Base-by-base conservation (phyloP, 2,329 filamentous ascomycete genomes). In the Claviceps sp. region DNA sequence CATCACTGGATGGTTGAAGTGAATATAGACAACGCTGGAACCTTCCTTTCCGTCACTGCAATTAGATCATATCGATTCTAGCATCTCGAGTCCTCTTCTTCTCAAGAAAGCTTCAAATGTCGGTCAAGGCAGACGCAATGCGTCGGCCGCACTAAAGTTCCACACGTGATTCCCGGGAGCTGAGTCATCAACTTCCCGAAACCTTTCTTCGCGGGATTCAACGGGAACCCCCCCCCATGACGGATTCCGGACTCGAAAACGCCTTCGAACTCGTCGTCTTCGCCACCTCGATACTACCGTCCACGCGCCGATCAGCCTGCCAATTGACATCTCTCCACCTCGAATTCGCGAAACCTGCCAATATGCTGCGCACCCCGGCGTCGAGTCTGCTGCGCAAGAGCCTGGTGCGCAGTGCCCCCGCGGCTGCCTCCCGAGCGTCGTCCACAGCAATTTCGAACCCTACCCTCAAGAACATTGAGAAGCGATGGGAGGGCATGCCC, bases 401-500 rank as follows among this genome's bases (percentile, higher is more conserved):
- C 64, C 61, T 69, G 62, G 68, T 65, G 66, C 67, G 67, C 67
- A 68, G 66, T 68, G 54, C 53, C 53, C 69, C 71, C 62, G 63
- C 67, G 59, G 68, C 73, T 63, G 67, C 73, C 62, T 70, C 71
- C 62, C 71, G 72, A 60, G 74, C 74, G 66, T 74, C 80, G 64
- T 81, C 85, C 62, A 86, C 86, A 71, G 90, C 91, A 68, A 94
- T 98, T 74, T 94, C 90, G 66, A 97, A 96, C 78, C 93, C 94
- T 62, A 96, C 88, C 54, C 82, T 98, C 66, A 87, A 88, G 72
- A 89, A 95, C 75, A 97, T 98, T 67, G 93, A 98, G 83, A 96
- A 95, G 85, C 81, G 93, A 77, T 98, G 93, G 93, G 93, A 98
- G 78, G 81, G 77, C 58, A 90, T 97, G 87, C 90, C 91, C 54